Percentiles rank a stretch among this genome's conserved stretches.
Conservation (phyloP, 2,329 filamentous ascomycete species). For the Magnaporthiopsis rhizophila region DNA sequence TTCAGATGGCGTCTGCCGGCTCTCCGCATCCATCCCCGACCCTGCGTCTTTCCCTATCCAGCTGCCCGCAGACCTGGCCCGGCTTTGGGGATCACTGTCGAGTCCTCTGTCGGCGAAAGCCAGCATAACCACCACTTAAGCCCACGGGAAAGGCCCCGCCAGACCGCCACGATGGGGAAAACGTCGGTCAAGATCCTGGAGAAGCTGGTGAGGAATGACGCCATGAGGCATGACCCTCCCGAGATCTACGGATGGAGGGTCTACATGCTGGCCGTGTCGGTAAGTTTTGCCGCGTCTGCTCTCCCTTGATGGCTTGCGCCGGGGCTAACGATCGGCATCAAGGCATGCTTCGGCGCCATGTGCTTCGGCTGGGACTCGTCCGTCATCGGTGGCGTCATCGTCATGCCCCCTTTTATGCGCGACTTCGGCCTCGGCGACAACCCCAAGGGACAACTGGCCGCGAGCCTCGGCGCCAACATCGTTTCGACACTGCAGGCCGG, state of each 20-base stretch:
- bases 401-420: slow-evolving; percentile 15
- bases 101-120: neutral
- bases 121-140: neutral
- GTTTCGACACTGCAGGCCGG: slow-evolving; percentile 19
- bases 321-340: neutral
- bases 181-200: slow-evolving; percentile 2
- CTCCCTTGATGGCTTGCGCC: neutral
- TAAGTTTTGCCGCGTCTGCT: slow-evolving; percentile 5
- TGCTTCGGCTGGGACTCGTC: slow-evolving; percentile 21
- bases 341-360: slow-evolving; percentile 18
- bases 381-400: slow-evolving; percentile 20
- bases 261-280: slow-evolving; percentile 52
- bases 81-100: no score
- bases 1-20: neutral
- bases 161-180: slow-evolving; percentile 6
- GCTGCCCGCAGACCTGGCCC: neutral
- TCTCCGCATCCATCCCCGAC: neutral
- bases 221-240: slow-evolving; percentile 56
- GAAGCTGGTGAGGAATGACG: slow-evolving; percentile 41
- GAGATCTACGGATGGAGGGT: slow-evolving; percentile 65
- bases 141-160: no score
- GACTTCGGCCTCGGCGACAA: slow-evolving; percentile 6
- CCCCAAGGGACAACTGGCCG: neutral
- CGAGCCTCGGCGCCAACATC: slow-evolving; percentile 17
- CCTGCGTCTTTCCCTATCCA: neutral